These are phyloP conservation scores for Mycena sp. DNA, from an alignment of 1,284 basidiomycete species.

Conservation along the genomic window DNA sequence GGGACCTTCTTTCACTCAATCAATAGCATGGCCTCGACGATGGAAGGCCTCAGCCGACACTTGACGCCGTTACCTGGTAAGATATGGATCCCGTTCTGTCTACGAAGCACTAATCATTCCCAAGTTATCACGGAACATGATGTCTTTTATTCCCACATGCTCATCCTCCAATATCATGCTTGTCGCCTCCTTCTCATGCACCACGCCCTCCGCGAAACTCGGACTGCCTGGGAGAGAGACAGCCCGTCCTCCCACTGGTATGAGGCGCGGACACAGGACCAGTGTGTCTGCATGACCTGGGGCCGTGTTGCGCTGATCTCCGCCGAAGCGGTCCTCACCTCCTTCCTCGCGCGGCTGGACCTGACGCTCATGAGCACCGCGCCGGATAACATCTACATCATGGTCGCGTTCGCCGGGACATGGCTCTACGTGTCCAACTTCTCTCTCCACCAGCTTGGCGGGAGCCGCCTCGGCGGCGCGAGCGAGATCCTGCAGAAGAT, in stretches of 20 bases:
- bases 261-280: slow-evolving; percentile 41
- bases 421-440: slow-evolving; percentile 53
- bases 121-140: slow-evolving; percentile 45
- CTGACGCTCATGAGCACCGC: slow-evolving; percentile 46
- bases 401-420: slow-evolving; percentile 45
- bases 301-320: slow-evolving; percentile 49
- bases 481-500: slow-evolving; percentile 48
- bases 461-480: slow-evolving; percentile 46
- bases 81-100: slow-evolving; percentile 15
- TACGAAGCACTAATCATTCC: neutral
- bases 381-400: slow-evolving; percentile 50
- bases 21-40: slow-evolving; percentile 31
- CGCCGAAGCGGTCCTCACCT: slow-evolving; percentile 50
- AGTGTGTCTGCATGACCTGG: slow-evolving; percentile 44
- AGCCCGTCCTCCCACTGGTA: slow-evolving; percentile 37
- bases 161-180: slow-evolving; percentile 45
- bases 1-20: slow-evolving; percentile 9
- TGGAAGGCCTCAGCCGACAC: slow-evolving; percentile 50
- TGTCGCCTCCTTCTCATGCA: slow-evolving; percentile 51
- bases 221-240: slow-evolving; percentile 37
- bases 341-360: slow-evolving; percentile 45
- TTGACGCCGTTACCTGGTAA: slow-evolving; percentile 51
- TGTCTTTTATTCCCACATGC: slow-evolving; percentile 50
- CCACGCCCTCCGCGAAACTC: slow-evolving; percentile 49
- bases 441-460: slow-evolving; percentile 45